Conservation (phyloP, 306 rosid genomes). For the Urtica urens region DNA sequence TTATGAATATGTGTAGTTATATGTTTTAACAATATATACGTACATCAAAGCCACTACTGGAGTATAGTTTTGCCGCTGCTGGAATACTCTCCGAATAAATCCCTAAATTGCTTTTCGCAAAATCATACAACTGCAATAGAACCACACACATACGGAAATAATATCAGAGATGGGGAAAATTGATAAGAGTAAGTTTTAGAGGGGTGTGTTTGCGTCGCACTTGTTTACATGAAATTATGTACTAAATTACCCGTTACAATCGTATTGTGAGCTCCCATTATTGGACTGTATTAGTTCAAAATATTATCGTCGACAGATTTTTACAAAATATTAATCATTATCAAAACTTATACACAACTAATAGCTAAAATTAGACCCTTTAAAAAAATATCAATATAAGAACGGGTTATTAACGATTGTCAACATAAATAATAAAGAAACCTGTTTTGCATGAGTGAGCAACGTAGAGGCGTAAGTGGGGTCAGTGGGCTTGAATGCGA, state of each 20-base stretch:
- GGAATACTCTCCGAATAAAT: conserved; percentile 29
- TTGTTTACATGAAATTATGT: no score
- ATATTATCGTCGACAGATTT: no score
- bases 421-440: background rate
- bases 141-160: background rate
- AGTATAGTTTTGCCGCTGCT: conserved; percentile 17
- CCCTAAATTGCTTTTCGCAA: conserved; percentile 30
- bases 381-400: no score
- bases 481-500: conserved; percentile 11
- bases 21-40: background rate
- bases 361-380: no score
- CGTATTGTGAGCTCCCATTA: no score
- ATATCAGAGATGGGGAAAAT: background rate
- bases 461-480: conserved; percentile 15
- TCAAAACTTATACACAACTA: no score
- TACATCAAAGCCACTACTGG: conserved; percentile 47
- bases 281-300: no score
- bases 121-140: conserved; percentile 30
- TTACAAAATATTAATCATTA: no score
- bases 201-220: no score
- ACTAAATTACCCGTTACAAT: no score
- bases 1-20: background rate
- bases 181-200: no score
- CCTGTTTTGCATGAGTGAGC: conserved; percentile 38
- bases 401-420: no score